phyloP scores from a whole-genome alignment of 345 rosid genomes.

The Eucalyptus polyanthemos region DNA sequence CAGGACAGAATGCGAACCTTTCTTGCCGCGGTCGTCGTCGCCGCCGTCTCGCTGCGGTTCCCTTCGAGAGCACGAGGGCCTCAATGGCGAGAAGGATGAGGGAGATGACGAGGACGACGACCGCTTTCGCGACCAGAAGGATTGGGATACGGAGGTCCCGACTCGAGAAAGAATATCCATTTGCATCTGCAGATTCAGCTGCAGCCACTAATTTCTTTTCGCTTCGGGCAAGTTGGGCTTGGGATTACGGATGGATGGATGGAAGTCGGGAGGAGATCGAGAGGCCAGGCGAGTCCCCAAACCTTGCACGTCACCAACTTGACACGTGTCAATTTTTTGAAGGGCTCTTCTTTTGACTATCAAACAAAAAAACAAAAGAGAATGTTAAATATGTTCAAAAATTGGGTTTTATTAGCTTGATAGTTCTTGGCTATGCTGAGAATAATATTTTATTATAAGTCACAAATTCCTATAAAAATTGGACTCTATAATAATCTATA shows the following conservation, averaged over 20 bases:
- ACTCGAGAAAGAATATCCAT: neutral
- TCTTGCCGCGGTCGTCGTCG: constrained; percentile 9
- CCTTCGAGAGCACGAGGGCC: constrained; percentile 28
- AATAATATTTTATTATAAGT: fast-evolving
- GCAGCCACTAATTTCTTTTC: neutral
- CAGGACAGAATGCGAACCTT: neutral
- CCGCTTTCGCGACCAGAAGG: neutral
- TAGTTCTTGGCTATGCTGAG: fast-evolving
- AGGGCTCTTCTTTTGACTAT: neutral
- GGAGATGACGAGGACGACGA: neutral
- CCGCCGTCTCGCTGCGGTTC: constrained; percentile 16
- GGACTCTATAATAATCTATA: fast-evolving
- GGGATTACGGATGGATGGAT: neutral
- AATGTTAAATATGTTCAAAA: neutral
- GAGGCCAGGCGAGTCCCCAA: neutral
- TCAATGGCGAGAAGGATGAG: neutral
- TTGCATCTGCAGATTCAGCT: neutral
- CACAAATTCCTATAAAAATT: fast-evolving
- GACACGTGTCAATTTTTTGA: neutral
- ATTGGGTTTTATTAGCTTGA: fast-evolving
- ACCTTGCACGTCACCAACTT: neutral
- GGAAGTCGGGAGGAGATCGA: neutral
- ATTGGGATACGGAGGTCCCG: neutral
- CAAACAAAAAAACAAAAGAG: neutral
- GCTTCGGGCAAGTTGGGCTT: neutral